Evolutionary conservation across 441 rosid genomes (phyloP).

Genomic region (Euphorbia celastroides): DNA sequence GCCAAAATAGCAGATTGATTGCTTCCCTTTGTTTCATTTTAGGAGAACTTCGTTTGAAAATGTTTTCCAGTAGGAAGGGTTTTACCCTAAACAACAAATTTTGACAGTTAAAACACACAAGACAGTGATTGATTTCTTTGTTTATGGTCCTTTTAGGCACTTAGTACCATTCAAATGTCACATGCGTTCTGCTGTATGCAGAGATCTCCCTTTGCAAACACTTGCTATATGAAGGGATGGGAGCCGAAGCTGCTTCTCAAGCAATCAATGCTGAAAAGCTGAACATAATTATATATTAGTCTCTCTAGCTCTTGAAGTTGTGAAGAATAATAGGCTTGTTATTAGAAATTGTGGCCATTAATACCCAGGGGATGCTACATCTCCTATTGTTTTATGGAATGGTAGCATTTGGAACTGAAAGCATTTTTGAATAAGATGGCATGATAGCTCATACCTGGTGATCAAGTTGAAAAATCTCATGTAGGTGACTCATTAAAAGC

Average conservation of each 20-base stretch:
- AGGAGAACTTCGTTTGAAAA: no score
- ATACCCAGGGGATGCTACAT: conserved; percentile 66
- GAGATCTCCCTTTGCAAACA: conserved; percentile 68
- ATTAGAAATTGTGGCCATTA: conserved; percentile 43
- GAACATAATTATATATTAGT: conserved; percentile 38
- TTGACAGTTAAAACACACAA: not conserved
- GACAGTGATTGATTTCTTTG: not conserved
- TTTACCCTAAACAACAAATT: not conserved
- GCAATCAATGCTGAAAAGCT: conserved; percentile 51
- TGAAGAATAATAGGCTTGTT: conserved; percentile 46
- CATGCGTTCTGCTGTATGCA: conserved; percentile 35
- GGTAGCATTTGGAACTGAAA: conserved; percentile 45
- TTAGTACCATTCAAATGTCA: conserved; percentile 18
- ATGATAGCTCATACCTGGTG: conserved; percentile 63
- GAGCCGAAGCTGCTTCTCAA: conserved; percentile 57
- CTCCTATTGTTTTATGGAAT: conserved; percentile 48
- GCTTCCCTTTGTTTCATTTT: not conserved
- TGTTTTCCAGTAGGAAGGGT: not conserved
- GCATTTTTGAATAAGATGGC: conserved; percentile 48
- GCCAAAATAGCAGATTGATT: not conserved
- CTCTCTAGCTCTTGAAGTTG: conserved; percentile 41
- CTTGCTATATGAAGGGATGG: conserved; percentile 52
- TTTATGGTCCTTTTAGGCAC: conserved; percentile 1
- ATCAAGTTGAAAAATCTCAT: conserved; percentile 35
- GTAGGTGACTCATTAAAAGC: conserved; percentile 39